Evolutionary conservation across 352 stramenopile genomes (phyloP), one percentile per base, ranked within the genome.

Genomic region (Pythium biforme): DNA sequence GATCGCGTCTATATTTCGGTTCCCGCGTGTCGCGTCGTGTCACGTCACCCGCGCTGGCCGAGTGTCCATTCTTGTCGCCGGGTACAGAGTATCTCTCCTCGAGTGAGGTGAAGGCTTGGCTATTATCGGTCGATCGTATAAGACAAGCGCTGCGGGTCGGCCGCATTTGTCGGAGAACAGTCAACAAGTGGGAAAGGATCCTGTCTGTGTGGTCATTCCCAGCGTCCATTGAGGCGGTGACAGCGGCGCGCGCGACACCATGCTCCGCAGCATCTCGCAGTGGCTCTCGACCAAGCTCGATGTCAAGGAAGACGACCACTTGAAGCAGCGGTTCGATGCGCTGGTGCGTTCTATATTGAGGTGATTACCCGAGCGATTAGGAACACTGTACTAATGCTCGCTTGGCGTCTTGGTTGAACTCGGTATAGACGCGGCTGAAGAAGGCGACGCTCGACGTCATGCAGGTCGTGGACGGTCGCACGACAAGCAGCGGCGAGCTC

Each of bases 261-360:
- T 92, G 82, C 64, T 92, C 46, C 69, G 76, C 41, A 80, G 76
- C 49, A 74, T 92, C 69, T 76, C 78, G 34, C 76, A 88, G 31
- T 92, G 82, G 82, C 63, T 89, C 45, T 73, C 82, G 37, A 70
- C 73, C 48, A 82, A 83, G 50, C 69, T 83, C 39, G 80, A 88
- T 43, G 73, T 75, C 26, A 83, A 79, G 33, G 73, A 68, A 34
- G 80, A 88, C 47, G 70, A 77, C 34, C 77, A 74, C 57, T 68
- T 85, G 26, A 70, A 75, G 40, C 70, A 78, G 47, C 80, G 82
- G 34, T 90, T 85, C 53, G 72, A 90, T 43, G 76, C 77, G 27
- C 69, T 92, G 54, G 82, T 92, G 60, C 2, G 76, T 75, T 8
- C 40, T 47, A 25, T 8, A 25, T 25, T 22, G 40, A 25, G 34